These are phyloP conservation scores for Canavalia ensiformis DNA, from an alignment of 306 rosid species.

Conservation along the genomic window DNA sequence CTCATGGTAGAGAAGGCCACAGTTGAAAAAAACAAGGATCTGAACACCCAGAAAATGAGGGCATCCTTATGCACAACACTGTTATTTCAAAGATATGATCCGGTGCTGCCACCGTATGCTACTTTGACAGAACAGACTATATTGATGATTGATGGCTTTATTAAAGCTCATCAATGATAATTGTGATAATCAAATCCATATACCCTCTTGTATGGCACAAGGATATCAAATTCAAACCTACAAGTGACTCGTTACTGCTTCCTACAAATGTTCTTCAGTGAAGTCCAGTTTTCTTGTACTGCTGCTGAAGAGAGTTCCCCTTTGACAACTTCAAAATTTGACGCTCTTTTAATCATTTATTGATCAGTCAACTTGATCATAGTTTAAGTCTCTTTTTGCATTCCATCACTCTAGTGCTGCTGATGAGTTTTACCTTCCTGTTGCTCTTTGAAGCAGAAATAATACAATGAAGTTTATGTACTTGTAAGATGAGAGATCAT, in stretches of 20 bases:
- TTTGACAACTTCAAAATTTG: slow-evolving; percentile 54
- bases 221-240: slow-evolving; percentile 41
- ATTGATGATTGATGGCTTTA: slow-evolving; percentile 36
- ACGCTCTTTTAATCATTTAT: slow-evolving; percentile 11
- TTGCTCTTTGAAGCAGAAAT: slow-evolving; percentile 23
- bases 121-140: background rate
- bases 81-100: slow-evolving; percentile 15
- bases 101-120: background rate
- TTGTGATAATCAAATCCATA: slow-evolving; percentile 17
- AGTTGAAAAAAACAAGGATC: slow-evolving; percentile 7
- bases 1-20: slow-evolving; percentile 25
- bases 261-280: slow-evolving; percentile 30
- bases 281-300: slow-evolving; percentile 44
- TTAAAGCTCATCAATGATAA: slow-evolving; percentile 33
- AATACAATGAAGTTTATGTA: slow-evolving; percentile 41
- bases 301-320: slow-evolving; percentile 63
- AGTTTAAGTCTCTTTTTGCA: slow-evolving; percentile 15
- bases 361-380: slow-evolving; percentile 38
- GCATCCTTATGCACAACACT: slow-evolving; percentile 22
- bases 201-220: slow-evolving; percentile 48
- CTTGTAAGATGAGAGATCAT: slow-evolving; percentile 13
- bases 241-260: slow-evolving; percentile 30
- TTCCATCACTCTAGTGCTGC: slow-evolving; percentile 33
- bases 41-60: background rate
- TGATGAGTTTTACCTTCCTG: slow-evolving; percentile 18